A percentile compares a stretch with the other conserved stretches of the same genome.
Conservation (phyloP, 2,329 filamentous ascomycete genomes). For the Phaeosphaeriaceae sp. region DNA sequence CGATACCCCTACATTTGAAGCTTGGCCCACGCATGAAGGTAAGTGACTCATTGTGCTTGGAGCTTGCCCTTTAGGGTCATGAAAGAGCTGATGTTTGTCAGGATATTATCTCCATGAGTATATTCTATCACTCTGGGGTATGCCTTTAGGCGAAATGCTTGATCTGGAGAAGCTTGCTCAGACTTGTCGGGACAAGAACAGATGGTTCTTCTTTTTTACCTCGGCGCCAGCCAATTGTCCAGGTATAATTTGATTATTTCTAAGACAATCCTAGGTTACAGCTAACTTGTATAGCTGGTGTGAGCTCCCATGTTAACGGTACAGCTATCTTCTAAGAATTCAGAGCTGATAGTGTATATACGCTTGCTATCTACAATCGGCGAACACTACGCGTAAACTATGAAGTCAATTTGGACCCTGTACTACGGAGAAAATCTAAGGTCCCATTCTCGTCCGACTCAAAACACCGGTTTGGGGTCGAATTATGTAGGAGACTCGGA, state of each 20-base stretch:
- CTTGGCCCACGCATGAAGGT: conserved; percentile 61
- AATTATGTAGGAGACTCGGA: no score
- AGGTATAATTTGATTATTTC: conserved; percentile 39
- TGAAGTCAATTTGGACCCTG: no score
- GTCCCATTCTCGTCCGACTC: no score
- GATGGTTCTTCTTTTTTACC: conserved; percentile 68
- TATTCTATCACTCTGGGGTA: conserved; percentile 49
- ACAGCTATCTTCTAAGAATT: conserved; percentile 46
- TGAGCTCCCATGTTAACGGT: conserved; percentile 53
- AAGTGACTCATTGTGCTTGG: no score
- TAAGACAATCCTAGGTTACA: conserved; percentile 2
- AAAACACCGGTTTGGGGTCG: no score
- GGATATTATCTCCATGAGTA: conserved; percentile 47
- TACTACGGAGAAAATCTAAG: no score
- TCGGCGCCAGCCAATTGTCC: conserved; percentile 66
- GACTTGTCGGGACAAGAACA: conserved; percentile 61
- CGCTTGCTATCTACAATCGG: no score
- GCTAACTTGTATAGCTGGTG: conserved; percentile 42
- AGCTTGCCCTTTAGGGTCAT: no score
- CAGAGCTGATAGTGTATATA: no score
- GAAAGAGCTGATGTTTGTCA: conserved; percentile 3
- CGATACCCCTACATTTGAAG: conserved; percentile 69
- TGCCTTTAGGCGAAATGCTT: conserved; percentile 51
- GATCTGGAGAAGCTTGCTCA: conserved; percentile 59
- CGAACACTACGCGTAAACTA: no score